These are phyloP conservation scores for Prunella vulgaris DNA, from an alignment of 257 asterid genomes.

Conservation along the genomic window DNA sequence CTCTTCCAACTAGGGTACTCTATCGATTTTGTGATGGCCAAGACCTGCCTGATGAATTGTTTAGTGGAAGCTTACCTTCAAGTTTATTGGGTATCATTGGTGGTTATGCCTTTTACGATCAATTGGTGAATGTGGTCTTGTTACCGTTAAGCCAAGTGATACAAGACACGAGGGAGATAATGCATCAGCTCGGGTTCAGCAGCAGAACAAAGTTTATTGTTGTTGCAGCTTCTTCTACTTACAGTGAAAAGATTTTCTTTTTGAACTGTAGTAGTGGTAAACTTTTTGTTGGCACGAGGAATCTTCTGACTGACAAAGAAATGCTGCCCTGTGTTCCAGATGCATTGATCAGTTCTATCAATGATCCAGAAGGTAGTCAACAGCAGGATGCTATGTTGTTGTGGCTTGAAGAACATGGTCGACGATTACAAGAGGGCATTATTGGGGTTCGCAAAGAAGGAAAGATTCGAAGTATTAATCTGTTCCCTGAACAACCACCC, in stretches of 20 bases:
- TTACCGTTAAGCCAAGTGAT: slow-evolving; percentile 58
- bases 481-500: slow-evolving; percentile 70
- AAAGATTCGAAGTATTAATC: slow-evolving; percentile 53
- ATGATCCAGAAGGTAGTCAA: slow-evolving; percentile 36
- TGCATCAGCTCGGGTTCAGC: slow-evolving; percentile 35
- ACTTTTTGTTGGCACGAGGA: slow-evolving; percentile 71
- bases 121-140: slow-evolving; percentile 73
- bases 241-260: slow-evolving; percentile 58
- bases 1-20: slow-evolving; percentile 79
- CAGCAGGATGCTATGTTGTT: slow-evolving; percentile 76
- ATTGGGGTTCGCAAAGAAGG: slow-evolving; percentile 53
- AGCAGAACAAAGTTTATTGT: slow-evolving; percentile 43
- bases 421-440: slow-evolving; percentile 59
- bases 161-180: slow-evolving; percentile 37
- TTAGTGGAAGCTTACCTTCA: slow-evolving; percentile 28
- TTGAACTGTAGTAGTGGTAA: slow-evolving; percentile 76
- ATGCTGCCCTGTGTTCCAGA: slow-evolving; percentile 89
- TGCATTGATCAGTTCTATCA: slow-evolving; percentile 43
- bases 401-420: slow-evolving; percentile 92
- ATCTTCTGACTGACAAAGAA: slow-evolving; percentile 63
- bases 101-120: slow-evolving; percentile 69
- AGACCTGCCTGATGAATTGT: slow-evolving; percentile 37
- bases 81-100: slow-evolving; percentile 82
- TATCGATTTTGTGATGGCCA: slow-evolving; percentile 90
- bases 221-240: slow-evolving; percentile 62